phyloP scores from a whole-genome alignment of 805 yeast species.

The Ogataea trehalophila region DNA sequence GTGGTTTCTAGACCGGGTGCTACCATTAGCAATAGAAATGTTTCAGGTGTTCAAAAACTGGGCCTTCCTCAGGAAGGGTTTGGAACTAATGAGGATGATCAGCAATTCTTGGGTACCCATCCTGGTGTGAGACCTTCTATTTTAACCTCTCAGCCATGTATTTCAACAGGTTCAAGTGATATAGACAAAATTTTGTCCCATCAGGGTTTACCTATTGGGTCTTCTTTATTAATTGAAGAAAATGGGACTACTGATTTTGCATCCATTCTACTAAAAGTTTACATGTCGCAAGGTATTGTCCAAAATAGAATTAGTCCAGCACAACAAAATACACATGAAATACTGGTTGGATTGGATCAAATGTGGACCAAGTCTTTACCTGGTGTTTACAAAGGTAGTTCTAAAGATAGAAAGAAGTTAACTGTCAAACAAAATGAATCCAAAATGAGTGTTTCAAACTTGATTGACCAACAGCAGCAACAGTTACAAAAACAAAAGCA shows the following conservation, averaged over 20 bases:
- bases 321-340: constrained; percentile 49
- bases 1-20: not conserved
- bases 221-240: constrained; percentile 69
- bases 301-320: constrained; percentile 49
- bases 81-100: not conserved
- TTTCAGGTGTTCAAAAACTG: not conserved
- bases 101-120: constrained; percentile 23
- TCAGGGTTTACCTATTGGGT: constrained; percentile 81
- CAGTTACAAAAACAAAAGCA: constrained; percentile 13
- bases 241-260: constrained; percentile 85
- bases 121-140: constrained; percentile 75
- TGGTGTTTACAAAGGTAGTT: constrained; percentile 66
- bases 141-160: constrained; percentile 65
- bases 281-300: constrained; percentile 71
- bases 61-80: not conserved
- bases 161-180: constrained; percentile 77
- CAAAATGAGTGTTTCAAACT: constrained; percentile 63
- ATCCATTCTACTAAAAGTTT: constrained; percentile 60
- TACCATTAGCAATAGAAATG: too few species aligned
- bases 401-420: constrained; percentile 60
- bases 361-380: constrained; percentile 70
- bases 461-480: constrained; percentile 36
- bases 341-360: constrained; percentile 55
- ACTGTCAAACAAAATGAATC: constrained; percentile 52
- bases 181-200: constrained; percentile 73